Evolutionary conservation across 2,329 filamentous ascomycete species (phyloP).

Genomic region (Colletotrichum orbiculare): DNA sequence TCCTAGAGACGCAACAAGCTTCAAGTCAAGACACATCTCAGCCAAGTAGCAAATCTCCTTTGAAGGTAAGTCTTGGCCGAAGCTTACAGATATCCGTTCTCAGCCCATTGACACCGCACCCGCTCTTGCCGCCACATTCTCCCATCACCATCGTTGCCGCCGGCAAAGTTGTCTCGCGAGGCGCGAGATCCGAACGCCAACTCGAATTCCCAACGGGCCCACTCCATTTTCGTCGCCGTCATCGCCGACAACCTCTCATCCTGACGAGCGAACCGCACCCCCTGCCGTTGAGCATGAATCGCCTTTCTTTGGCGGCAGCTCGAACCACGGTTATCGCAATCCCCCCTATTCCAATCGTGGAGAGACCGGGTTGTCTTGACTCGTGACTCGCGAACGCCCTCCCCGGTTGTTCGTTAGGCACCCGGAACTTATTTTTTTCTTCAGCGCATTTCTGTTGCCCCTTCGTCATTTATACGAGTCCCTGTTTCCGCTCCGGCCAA

Average conservation of each 20-base stretch:
- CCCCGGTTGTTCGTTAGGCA: slow-evolving; percentile 4
- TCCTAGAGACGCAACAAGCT: slow-evolving; percentile 3
- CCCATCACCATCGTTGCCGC: no score
- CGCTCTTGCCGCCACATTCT: not conserved
- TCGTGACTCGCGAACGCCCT: slow-evolving; percentile 11
- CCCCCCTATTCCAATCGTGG: slow-evolving; percentile 22
- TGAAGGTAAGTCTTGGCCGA: slow-evolving; percentile 9
- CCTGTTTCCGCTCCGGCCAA: not conserved
- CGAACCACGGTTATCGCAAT: slow-evolving; percentile 22
- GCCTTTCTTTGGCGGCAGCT: slow-evolving; percentile 12
- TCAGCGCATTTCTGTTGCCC: slow-evolving; percentile 13
- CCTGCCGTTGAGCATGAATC: slow-evolving; percentile 25
- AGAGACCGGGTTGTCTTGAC: slow-evolving; percentile 32
- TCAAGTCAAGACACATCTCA: not conserved
- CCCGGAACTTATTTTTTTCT: slow-evolving; percentile 2
- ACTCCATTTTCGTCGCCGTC: slow-evolving; percentile 11
- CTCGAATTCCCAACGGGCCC: not conserved
- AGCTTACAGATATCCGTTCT: slow-evolving; percentile 10
- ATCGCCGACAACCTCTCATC: not conserved
- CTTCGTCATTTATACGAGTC: not conserved
- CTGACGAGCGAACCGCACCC: not conserved
- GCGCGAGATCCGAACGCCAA: no score
- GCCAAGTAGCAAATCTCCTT: no score
- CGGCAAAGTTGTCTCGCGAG: no score
- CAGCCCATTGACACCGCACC: slow-evolving; percentile 15